phyloP scores from a whole-genome alignment of 2,329 filamentous ascomycete genomes.

The Mycosphaerella sp. region DNA sequence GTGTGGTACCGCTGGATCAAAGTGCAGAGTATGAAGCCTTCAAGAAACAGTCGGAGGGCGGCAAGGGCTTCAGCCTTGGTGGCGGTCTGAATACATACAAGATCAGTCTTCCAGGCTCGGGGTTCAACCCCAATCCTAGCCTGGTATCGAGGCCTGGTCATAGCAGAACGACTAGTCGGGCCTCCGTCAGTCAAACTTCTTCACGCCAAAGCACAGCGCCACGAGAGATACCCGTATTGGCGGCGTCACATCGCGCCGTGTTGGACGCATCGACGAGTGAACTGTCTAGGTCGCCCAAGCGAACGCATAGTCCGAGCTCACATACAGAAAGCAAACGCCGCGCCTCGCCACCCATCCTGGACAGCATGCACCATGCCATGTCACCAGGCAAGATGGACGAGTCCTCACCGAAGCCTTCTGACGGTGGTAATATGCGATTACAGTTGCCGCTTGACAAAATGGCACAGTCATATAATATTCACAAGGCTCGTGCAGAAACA shows the following conservation, averaged over 20 bases:
- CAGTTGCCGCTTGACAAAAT: constrained; percentile 28
- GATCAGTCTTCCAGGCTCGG: constrained; percentile 25
- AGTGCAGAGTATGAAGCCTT: constrained; percentile 82
- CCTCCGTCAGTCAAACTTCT: constrained; percentile 8
- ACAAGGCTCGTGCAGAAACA: constrained; percentile 42
- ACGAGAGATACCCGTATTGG: constrained; percentile 36
- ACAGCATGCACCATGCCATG: constrained; percentile 4
- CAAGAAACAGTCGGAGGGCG: constrained; percentile 60
- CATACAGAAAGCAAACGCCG: constrained; percentile 39
- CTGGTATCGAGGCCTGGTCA: constrained; percentile 15
- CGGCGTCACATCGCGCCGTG: constrained; percentile 17
- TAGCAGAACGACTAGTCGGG: constrained; percentile 20
- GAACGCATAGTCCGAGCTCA: constrained; percentile 43
- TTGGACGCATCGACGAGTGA: constrained; percentile 28
- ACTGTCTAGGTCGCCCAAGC: constrained; percentile 41
- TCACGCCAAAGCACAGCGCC: constrained; percentile 27
- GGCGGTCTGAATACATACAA: constrained; percentile 39
- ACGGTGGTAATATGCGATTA: constrained; percentile 21
- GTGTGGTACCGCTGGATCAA: constrained; percentile 63
- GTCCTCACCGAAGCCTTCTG: constrained; percentile 24
- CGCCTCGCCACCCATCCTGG: constrained; percentile 39
- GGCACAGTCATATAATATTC: constrained; percentile 13
- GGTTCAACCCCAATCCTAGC: constrained; percentile 17
- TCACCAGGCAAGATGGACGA: constrained; percentile 14
- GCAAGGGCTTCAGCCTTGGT: constrained; percentile 44